Evolutionary conservation across 768 basidiomycete species (phyloP).

Genomic region (Pseudohyphozyma bogoriensis): DNA sequence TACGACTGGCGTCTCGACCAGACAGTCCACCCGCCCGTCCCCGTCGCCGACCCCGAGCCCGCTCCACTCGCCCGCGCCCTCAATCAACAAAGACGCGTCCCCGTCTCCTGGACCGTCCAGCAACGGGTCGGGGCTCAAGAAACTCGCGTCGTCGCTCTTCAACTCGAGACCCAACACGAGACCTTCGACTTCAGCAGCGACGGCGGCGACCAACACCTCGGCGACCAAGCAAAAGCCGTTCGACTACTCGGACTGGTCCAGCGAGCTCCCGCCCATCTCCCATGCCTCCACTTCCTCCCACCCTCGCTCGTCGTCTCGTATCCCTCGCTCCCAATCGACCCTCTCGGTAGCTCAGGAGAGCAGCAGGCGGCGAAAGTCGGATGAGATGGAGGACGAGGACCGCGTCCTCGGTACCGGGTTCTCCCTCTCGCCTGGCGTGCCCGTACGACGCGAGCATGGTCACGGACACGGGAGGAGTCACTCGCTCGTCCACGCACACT

Average conservation of each 20-base stretch:
- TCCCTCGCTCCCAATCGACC: slow-evolving; percentile 6
- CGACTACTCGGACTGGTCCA: slow-evolving; percentile 26
- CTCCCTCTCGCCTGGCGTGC: too few relatives aligned
- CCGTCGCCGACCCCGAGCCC: too few relatives aligned
- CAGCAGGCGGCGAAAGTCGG: slow-evolving; percentile 24
- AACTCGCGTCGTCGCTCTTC: slow-evolving; percentile 6
- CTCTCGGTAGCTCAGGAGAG: slow-evolving; percentile 9
- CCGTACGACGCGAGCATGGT: slow-evolving; percentile 8
- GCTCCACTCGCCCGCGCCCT: not conserved
- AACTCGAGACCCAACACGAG: too few relatives aligned
- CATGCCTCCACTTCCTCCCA: not conserved
- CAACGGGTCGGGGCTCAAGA: slow-evolving; percentile 18
- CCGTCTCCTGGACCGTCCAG: slow-evolving; percentile 4
- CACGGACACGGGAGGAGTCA: slow-evolving; percentile 3
- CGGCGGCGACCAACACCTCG: slow-evolving; percentile 17
- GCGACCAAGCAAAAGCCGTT: slow-evolving; percentile 22
- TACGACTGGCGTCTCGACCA: not conserved
- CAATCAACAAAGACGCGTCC: slow-evolving; percentile 2
- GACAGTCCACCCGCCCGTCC: slow-evolving; percentile 6
- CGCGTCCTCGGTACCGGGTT: slow-evolving; percentile 2
- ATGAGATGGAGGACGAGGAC: slow-evolving; percentile 26
- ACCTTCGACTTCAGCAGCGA: slow-evolving; percentile 4
- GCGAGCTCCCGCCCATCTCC: slow-evolving; percentile 24
- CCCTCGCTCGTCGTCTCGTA: not conserved
- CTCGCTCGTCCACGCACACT: slow-evolving; percentile 26